Evolutionary conservation across 2,329 filamentous ascomycete genomes (phyloP), one percentile per base, ranked within the genome.

Genomic region (Colletotrichum eleusines): DNA sequence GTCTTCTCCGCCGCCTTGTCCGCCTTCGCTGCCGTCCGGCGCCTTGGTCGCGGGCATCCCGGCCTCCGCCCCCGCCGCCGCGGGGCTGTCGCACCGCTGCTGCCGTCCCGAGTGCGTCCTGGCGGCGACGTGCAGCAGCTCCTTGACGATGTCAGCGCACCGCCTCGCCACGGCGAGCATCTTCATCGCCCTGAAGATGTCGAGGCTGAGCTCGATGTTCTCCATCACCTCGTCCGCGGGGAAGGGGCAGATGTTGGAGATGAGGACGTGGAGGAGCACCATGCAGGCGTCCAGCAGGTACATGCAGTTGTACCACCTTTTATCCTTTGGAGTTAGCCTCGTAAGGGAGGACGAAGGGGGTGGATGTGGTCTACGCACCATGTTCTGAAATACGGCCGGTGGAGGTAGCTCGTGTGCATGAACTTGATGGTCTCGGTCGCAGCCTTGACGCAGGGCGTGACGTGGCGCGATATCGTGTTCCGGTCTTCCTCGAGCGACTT

Each of bases 231-330:
- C 58, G 18, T 71, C 51, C 20, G 58, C 44, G 5, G 69, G 65
- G 51, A 69, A 63, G 1, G 64, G 69, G 38, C 64, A 68, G 28
- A 68, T 69, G 53, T 71, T 71, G 18, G 69, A 68, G 23, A 71
- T 71, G 53, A 71, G 64, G 9, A 69, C 64, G 44, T 71, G 69
- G 3, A 71, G 57, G 23, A 71, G 58, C 4, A 71, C 69, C 69
- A 71, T 71, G 58, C 69, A 63, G 20, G 69, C 69, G 28, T 71
- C 69, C 31, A 71, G 64, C 2, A 71, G 58, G 31, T 71, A 71
- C 69, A 71, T 71, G 64, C 69, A 71, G 53, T 71, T 71, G 31
- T 71, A 71, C 69, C 69, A 71, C 69, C 69, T 71, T n/a, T n/a
- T n/a, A 4, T 16, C 14, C 2, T 1, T 3, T 11, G 4, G 26